phyloP scores from a whole-genome alignment of 495 filamentous ascomycete species.

The Lophiostoma macrostomum region DNA sequence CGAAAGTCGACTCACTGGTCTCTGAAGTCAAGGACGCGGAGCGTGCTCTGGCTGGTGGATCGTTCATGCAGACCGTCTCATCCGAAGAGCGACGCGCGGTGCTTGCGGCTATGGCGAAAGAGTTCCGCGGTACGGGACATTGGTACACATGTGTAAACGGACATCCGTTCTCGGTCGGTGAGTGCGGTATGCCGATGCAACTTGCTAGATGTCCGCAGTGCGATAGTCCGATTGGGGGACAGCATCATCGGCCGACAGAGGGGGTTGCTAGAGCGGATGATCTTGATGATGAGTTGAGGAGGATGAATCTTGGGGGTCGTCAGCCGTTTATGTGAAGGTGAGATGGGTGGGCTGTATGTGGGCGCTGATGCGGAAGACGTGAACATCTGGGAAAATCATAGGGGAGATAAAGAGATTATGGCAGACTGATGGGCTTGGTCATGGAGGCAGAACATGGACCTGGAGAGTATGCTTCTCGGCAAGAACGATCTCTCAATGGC shows the following conservation, averaged over 20 bases:
- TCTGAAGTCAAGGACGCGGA: conserved; percentile 15
- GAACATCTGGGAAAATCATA: too few species aligned
- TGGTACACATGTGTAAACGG: conserved; percentile 69
- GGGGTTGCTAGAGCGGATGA: conserved; percentile 54
- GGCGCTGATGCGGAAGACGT: too few species aligned
- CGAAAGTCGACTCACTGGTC: conserved; percentile 6
- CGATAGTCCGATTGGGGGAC: conserved; percentile 57
- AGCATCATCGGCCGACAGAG: conserved; percentile 49
- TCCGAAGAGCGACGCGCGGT: conserved; percentile 45
- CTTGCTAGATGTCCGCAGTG: conserved; percentile 63
- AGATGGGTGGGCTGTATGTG: too few species aligned
- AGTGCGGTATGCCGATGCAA: conserved; percentile 72
- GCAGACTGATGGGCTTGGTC: too few species aligned
- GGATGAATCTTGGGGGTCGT: conserved; percentile 13
- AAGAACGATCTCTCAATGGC: too few species aligned
- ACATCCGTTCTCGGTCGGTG: conserved; percentile 69
- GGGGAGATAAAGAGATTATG: too few species aligned
- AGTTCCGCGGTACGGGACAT: conserved; percentile 43
- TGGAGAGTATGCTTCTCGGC: too few species aligned
- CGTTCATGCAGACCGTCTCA: conserved; percentile 1
- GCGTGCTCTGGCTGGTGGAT: neutral
- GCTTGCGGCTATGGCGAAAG: conserved; percentile 35
- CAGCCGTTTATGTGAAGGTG: too few species aligned
- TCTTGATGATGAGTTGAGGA: conserved; percentile 47
- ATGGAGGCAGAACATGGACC: too few species aligned